These are phyloP conservation scores for Alternaria gaisen DNA, from an alignment of 2,329 filamentous ascomycete genomes.

Conservation along the genomic window DNA sequence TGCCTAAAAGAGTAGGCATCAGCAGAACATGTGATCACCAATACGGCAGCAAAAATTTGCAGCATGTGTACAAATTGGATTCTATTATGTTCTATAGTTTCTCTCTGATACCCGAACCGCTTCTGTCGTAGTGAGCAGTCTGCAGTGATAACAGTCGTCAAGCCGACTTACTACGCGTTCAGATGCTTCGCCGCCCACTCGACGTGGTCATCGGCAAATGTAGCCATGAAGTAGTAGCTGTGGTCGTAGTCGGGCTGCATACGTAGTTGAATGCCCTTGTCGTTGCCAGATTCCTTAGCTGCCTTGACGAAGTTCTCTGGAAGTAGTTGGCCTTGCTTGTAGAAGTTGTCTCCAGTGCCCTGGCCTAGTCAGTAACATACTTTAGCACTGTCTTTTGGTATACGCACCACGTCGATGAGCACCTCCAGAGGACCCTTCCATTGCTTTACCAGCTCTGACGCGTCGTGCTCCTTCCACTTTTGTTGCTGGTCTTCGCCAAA, in stretches of 20 bases:
- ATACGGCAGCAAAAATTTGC: neutral
- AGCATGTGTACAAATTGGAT: neutral
- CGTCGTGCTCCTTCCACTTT: slow-evolving; percentile 89
- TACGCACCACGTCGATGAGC: slow-evolving; percentile 83
- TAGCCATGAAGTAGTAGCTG: slow-evolving; percentile 95
- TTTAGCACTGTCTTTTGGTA: neutral
- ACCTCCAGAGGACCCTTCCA: slow-evolving; percentile 78
- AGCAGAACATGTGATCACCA: neutral
- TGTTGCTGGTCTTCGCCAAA: slow-evolving; percentile 76
- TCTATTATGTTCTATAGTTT: slow-evolving; percentile 34
- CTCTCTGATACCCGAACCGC: slow-evolving; percentile 33
- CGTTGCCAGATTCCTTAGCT: slow-evolving; percentile 76
- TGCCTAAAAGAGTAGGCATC: neutral
- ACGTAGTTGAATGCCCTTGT: slow-evolving; percentile 75
- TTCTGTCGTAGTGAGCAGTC: slow-evolving; percentile 47
- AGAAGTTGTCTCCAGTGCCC: slow-evolving; percentile 96
- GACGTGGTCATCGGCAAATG: slow-evolving; percentile 89
- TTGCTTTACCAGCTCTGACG: slow-evolving; percentile 83
- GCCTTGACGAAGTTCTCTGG: slow-evolving; percentile 91
- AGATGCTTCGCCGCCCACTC: slow-evolving; percentile 90
- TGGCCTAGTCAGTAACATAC: slow-evolving; percentile 41
- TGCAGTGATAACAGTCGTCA: neutral
- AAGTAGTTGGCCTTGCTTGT: slow-evolving; percentile 89
- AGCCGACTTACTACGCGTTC: slow-evolving; percentile 60
- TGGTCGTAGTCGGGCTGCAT: slow-evolving; percentile 95